Evolutionary conservation across 352 stramenopile genomes (phyloP), one percentile per base, ranked within the genome.

Genomic region (Pythium myriotylum): DNA sequence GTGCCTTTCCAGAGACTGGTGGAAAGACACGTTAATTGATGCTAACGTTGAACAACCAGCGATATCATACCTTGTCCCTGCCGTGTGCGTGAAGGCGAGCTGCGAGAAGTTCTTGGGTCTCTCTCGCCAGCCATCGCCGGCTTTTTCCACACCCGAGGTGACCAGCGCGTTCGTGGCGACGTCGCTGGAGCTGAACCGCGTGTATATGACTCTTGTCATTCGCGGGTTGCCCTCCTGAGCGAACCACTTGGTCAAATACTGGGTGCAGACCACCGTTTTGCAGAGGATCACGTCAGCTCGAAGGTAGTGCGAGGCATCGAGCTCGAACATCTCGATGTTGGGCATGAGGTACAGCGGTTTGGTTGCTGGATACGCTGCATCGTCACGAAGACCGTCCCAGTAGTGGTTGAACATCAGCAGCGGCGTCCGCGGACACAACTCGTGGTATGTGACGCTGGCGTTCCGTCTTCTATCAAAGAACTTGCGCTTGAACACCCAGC

Each of bases 101-200:
- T 74, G 63, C 0, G 59, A 61, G 47, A 77, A 88, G 56, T 88
- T 74, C 39, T 64, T 64, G 20, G 24, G 33, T 4, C 23, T 24
- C 24, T 54, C 47, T 23, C 24, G 23, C 47, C 47, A 54, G 1
- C 24, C 14, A 4, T 22, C 27, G 12, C 16, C 45, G 3, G 13
- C 32, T 16, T 6, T 27, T 19, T 53, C 27, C 6, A 19, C 43
- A 3, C 54, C 26, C 22, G 17, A 27, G 19, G 40, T 24, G 6
- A 41, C 24, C 9, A 47, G 43, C 7, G 54, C 54, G 17, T n/a
- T 35, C 2, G 60, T 53, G 13, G 77, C 65, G 17, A 80, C 55
- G 26, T 89, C 70, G 0, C 73, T 80, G 20, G 77, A 76, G 37
- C 76, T 88, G 53, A 87, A 77, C 10, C 74, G 74, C 10, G 77